Evolutionary conservation across 805 yeast genomes (phyloP).

Genomic region (Starmerella floricola): DNA sequence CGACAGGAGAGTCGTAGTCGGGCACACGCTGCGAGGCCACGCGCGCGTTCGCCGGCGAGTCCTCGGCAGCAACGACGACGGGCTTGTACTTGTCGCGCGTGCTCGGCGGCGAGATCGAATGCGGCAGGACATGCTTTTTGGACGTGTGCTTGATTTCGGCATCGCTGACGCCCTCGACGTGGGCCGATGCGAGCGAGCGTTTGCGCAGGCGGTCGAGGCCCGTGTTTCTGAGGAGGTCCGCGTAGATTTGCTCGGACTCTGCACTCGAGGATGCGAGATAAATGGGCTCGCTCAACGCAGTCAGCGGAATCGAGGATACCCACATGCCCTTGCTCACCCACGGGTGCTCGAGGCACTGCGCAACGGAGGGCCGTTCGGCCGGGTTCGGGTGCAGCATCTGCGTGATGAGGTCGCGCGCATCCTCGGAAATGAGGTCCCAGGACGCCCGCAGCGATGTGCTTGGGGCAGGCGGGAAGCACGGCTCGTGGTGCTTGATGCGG

Average conservation of each 20-base stretch:
- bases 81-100: conserved; percentile 70
- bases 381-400: conserved; percentile 68
- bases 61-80: conserved; percentile 22
- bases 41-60: conserved; percentile 8
- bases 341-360: conserved; percentile 64
- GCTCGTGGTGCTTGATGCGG: conserved; percentile 74
- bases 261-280: conserved; percentile 42
- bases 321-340: conserved; percentile 76
- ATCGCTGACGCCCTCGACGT: conserved; percentile 29
- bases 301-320: conserved; percentile 56
- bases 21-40: conserved; percentile 16
- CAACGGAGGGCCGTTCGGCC: conserved; percentile 62
- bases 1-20: conserved; percentile 24
- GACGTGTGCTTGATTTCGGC: conserved; percentile 29
- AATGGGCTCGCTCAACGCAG: conserved; percentile 53
- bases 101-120: conserved; percentile 84
- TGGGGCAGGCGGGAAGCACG: conserved; percentile 53
- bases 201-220: conserved; percentile 34
- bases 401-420: conserved; percentile 59
- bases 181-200: conserved; percentile 1
- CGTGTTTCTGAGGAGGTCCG: conserved; percentile 48
- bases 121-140: conserved; percentile 51
- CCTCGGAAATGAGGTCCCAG: conserved; percentile 25
- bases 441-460: conserved; percentile 36
- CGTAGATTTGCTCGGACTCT: conserved; percentile 57